Evolutionary conservation across 306 rosid genomes (phyloP).

Genomic region (Vicia faba): DNA sequence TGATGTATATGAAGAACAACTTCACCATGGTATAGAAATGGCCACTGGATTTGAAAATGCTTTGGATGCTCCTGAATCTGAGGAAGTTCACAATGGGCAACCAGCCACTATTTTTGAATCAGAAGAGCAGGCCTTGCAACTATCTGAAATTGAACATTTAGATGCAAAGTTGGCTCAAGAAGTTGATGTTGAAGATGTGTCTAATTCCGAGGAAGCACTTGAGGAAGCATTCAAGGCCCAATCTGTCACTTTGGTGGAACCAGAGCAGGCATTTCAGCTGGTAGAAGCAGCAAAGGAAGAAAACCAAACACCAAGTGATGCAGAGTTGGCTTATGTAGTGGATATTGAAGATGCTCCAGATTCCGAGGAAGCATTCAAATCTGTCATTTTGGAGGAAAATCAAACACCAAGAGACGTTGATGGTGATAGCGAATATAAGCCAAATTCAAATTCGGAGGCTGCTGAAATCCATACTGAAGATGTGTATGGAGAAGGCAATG

Average conservation of each 20-base stretch:
- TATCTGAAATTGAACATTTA: slow-evolving; percentile 16
- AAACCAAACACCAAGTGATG: neutral
- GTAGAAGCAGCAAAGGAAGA: slow-evolving; percentile 23
- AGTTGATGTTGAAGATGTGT: slow-evolving; percentile 14
- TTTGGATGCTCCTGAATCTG: slow-evolving; percentile 29
- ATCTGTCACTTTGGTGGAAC: neutral
- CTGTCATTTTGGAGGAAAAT: slow-evolving; percentile 8
- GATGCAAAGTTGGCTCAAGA: slow-evolving; percentile 16
- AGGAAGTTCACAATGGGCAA: slow-evolving; percentile 14
- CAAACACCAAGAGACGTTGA: slow-evolving; percentile 10
- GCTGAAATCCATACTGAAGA: slow-evolving; percentile 24
- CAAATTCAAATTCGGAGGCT: slow-evolving; percentile 17
- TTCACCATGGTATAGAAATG: slow-evolving; percentile 31
- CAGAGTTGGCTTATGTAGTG: neutral
- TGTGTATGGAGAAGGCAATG: slow-evolving; percentile 5
- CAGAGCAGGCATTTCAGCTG: slow-evolving; percentile 25
- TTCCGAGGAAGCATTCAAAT: slow-evolving; percentile 12
- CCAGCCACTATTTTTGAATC: slow-evolving; percentile 16
- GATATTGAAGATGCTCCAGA: neutral
- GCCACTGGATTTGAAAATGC: slow-evolving; percentile 30
- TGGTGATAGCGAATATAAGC: slow-evolving; percentile 26
- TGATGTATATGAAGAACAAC: slow-evolving; percentile 32
- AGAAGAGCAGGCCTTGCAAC: slow-evolving; percentile 17
- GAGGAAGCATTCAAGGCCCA: slow-evolving; percentile 16
- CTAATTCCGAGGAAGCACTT: slow-evolving; percentile 10